Evolutionary conservation across 164 flowering plant species (phyloP).

Genomic region (Stephania cephalantha): DNA sequence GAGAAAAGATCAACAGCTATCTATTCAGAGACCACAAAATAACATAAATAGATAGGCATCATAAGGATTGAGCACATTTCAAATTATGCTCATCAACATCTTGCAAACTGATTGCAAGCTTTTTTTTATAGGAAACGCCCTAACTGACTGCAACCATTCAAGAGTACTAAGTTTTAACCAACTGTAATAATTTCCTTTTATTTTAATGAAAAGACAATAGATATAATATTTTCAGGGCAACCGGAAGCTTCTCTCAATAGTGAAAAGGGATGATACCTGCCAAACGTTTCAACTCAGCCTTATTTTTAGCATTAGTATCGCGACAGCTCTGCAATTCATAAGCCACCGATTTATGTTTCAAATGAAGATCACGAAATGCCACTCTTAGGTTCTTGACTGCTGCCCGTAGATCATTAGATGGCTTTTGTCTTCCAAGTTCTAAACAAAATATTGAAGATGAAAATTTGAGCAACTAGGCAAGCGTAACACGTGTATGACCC

Average conservation of each 20-base stretch:
- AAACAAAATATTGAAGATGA: conserved; percentile 16
- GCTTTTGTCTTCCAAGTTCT: conserved; percentile 41
- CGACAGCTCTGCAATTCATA: conserved; percentile 43
- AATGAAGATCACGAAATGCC: conserved; percentile 50
- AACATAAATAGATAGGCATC: not conserved
- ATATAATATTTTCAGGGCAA: not conserved
- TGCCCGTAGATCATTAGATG: conserved; percentile 32
- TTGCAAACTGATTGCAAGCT: no score
- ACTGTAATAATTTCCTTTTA: not conserved
- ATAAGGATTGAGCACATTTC: not conserved
- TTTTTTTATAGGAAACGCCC: not conserved
- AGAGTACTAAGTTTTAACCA: not conserved
- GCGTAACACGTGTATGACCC: not conserved
- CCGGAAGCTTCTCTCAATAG: not conserved
- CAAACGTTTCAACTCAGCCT: conserved; percentile 54
- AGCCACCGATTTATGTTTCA: conserved; percentile 53
- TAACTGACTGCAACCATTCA: not conserved
- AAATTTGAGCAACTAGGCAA: conserved; percentile 9
- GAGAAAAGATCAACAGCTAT: conserved; percentile 13
- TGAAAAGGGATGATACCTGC: conserved; percentile 42
- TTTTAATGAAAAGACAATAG: not conserved
- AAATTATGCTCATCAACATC: not conserved
- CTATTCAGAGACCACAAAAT: not conserved
- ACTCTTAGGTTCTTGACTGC: conserved; percentile 56
- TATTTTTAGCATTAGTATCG: conserved; percentile 60